Evolutionary conservation across 345 rosid species (phyloP).

Genomic region (Linum usitatissimum): DNA sequence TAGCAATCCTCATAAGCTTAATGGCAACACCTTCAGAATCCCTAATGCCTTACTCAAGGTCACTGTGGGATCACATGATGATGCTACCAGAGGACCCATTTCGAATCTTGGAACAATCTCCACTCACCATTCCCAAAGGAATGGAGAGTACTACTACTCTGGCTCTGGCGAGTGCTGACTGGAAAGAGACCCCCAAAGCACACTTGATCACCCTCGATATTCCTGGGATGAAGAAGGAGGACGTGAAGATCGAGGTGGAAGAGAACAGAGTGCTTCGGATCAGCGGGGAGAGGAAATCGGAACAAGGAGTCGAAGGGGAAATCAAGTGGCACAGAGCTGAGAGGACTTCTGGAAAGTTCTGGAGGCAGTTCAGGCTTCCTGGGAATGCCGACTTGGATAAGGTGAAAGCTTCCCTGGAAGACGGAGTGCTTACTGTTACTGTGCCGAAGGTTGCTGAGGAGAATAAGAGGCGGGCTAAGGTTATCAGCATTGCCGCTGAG

Average conservation of each 20-base stretch:
- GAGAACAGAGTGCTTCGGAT: conserved; percentile 28
- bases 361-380: conserved; percentile 33
- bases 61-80: conserved; percentile 21
- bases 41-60: conserved; percentile 14
- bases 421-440: conserved; percentile 20
- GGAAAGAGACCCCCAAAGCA: conserved; percentile 24
- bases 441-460: conserved; percentile 26
- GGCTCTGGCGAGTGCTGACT: conserved; percentile 27
- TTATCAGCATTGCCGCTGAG: conserved; percentile 21
- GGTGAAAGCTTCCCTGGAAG: conserved; percentile 22
- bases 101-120: conserved; percentile 30
- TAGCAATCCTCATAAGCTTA: neutral
- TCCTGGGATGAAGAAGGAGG: conserved; percentile 33
- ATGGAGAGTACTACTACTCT: neutral
- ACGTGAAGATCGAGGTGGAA: conserved; percentile 31
- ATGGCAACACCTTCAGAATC: conserved; percentile 3
- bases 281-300: conserved; percentile 25
- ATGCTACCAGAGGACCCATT: conserved; percentile 33
- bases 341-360: conserved; percentile 25
- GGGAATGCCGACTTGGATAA: conserved; percentile 25
- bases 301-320: conserved; percentile 20
- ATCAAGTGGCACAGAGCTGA: conserved; percentile 33
- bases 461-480: conserved; percentile 30
- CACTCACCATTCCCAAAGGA: conserved; percentile 25
- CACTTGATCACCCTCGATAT: conserved; percentile 24